Conservation (phyloP, 768 basidiomycete species). For the Leccinum incarnatum region DNA sequence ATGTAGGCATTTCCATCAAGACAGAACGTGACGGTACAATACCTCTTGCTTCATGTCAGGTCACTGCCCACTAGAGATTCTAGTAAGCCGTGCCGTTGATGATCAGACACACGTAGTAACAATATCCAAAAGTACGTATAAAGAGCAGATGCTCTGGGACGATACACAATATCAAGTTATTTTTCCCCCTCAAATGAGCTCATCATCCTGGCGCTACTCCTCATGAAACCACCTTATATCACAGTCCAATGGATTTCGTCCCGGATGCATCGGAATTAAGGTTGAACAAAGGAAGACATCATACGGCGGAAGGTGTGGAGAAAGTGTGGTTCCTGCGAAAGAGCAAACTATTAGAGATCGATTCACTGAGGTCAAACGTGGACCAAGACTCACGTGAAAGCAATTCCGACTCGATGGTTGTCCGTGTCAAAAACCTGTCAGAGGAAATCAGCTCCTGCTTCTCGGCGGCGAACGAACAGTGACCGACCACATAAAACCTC, state of each 20-base stretch:
- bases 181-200: not conserved
- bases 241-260: not conserved
- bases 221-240: not conserved
- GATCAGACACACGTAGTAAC: not conserved
- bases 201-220: not conserved
- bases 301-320: not conserved
- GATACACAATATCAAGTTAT: not conserved
- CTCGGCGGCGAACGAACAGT: not conserved
- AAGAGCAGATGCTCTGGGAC: not conserved
- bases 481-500: not conserved
- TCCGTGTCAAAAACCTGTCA: not conserved
- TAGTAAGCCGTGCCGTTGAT: not conserved
- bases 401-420: not conserved
- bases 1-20: not conserved
- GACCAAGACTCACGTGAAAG: not conserved
- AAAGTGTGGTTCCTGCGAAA: not conserved
- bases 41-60: not conserved
- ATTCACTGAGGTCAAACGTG: not conserved
- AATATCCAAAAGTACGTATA: too few species aligned
- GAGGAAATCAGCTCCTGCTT: not conserved
- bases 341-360: not conserved
- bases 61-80: not conserved
- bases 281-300: not conserved
- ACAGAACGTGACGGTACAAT: not conserved
- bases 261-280: not conserved